These are phyloP conservation scores for Apodospora peruviana DNA, from an alignment of 495 filamentous ascomycete species.

Conservation along the genomic window DNA sequence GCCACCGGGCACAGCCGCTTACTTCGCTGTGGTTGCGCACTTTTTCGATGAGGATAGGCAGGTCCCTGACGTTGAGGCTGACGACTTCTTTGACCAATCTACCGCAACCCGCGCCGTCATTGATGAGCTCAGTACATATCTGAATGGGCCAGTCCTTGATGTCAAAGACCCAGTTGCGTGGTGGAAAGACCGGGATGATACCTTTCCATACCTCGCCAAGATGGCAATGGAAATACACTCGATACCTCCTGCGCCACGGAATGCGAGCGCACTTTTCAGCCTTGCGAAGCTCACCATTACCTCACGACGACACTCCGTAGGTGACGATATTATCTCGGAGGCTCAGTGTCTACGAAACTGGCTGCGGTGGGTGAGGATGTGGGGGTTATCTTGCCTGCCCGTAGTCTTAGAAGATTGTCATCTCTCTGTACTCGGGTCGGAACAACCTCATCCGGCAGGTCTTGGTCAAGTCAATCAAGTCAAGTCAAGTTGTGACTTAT, in stretches of 20 bases:
- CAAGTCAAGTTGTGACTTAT: neutral
- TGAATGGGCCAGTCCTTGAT: neutral
- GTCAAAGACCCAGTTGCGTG: neutral
- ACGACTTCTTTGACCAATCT: neutral
- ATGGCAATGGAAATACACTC: neutral
- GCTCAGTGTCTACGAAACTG: neutral
- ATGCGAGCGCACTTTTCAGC: constrained; percentile 1
- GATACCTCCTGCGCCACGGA: neutral
- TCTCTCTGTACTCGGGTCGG: neutral
- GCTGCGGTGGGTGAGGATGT: neutral
- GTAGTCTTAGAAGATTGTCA: neutral
- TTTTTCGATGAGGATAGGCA: neutral
- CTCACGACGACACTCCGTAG: neutral
- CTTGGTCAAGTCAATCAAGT: neutral
- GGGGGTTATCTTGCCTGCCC: neutral
- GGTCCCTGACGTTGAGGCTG: neutral
- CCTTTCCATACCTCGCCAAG: neutral
- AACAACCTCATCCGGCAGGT: neutral
- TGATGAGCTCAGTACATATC: neutral
- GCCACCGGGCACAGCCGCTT: neutral
- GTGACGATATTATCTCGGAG: neutral
- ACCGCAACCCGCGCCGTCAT: neutral
- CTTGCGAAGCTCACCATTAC: neutral
- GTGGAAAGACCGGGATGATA: neutral
- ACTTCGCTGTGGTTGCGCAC: neutral